Conservation (phyloP, 441 rosid species). For the Populus tomentosa region DNA sequence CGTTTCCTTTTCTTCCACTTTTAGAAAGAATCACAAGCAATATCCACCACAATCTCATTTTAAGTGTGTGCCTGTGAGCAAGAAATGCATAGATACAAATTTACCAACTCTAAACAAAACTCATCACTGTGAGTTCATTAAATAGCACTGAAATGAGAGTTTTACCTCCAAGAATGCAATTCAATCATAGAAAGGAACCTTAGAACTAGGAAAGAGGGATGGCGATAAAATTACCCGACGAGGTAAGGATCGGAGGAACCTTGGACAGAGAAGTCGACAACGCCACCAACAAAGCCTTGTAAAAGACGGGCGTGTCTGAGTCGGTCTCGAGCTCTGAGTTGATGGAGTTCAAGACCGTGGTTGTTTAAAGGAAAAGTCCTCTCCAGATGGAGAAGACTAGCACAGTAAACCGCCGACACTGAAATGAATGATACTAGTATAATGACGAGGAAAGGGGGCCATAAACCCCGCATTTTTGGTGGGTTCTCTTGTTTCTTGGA, state of each 20-base stretch:
- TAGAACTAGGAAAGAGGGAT: background rate
- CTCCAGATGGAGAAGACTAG: conserved; percentile 48
- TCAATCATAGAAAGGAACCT: conserved; percentile 11
- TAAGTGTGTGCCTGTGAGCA: background rate
- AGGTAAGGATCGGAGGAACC: conserved; percentile 88
- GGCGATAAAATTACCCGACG: conserved; percentile 53
- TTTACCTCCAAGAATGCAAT: background rate
- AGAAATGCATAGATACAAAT: background rate
- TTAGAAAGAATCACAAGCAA: background rate
- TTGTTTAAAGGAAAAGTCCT: conserved; percentile 63
- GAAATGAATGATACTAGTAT: conserved; percentile 18
- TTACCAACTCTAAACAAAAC: conserved; percentile 1
- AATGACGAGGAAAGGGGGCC: conserved; percentile 29
- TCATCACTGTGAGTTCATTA: conserved; percentile 7
- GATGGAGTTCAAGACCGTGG: conserved; percentile 36
- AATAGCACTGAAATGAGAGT: background rate
- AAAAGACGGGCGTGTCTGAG: conserved; percentile 66
- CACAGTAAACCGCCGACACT: conserved; percentile 36
- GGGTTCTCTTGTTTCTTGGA: background rate
- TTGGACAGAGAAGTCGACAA: conserved; percentile 73
- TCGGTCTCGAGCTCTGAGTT: conserved; percentile 64
- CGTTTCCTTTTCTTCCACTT: background rate
- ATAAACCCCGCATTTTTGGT: conserved; percentile 20
- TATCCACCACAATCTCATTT: background rate
- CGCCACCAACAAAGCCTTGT: conserved; percentile 53